Conservation (phyloP, 306 rosid genomes). For the Casuarina cunninghamiana region DNA sequence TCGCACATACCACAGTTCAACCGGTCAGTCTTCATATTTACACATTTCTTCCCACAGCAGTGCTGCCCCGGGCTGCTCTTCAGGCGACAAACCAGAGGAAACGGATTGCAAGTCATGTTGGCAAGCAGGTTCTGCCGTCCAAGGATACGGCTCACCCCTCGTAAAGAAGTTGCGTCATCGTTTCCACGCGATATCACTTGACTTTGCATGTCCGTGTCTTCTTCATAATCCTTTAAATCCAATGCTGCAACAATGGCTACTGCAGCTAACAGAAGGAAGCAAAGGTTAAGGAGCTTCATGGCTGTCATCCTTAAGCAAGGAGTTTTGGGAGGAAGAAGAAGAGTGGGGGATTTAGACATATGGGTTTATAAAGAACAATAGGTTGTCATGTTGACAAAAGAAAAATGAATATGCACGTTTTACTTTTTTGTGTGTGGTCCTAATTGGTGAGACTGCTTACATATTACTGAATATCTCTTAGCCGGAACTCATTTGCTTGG, state of each 20-base stretch:
- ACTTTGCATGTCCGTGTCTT: too few species aligned
- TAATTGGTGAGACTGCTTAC: constrained; percentile 8
- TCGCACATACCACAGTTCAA: too few species aligned
- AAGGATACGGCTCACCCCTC: too few species aligned
- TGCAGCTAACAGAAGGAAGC: constrained; percentile 7
- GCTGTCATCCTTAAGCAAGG: neutral
- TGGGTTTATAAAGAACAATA: constrained; percentile 16
- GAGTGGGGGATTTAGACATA: neutral
- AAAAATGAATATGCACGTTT: constrained; percentile 20
- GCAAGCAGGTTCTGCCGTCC: too few species aligned
- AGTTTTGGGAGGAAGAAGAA: neutral
- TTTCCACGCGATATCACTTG: too few species aligned
- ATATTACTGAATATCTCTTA: constrained; percentile 22
- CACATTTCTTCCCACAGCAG: too few species aligned
- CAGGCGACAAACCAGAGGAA: too few species aligned
- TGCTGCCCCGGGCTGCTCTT: too few species aligned
- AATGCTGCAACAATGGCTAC: constrained; percentile 10
- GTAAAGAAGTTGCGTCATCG: too few species aligned
- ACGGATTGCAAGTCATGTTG: too few species aligned
- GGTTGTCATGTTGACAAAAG: constrained; percentile 16
- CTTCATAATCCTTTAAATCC: neutral
- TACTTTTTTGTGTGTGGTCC: constrained; percentile 10
- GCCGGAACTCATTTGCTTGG: constrained; percentile 34
- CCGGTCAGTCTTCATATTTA: too few species aligned
- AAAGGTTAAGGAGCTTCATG: constrained; percentile 13